Conservation (phyloP, 2,329 filamentous ascomycete species). For the Orbilia blumenaviensis region DNA sequence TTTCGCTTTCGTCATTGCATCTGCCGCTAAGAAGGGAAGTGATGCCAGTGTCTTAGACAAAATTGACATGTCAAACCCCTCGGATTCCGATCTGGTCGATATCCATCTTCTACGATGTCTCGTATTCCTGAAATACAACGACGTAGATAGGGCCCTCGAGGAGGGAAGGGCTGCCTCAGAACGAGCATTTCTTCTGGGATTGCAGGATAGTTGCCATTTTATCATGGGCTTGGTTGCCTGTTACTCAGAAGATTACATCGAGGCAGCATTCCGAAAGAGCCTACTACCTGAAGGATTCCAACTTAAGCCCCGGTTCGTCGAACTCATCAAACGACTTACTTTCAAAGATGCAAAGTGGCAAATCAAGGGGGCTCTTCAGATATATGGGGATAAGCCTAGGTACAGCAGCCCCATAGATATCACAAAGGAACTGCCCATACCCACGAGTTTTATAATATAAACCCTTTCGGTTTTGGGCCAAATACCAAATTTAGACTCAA, state of each 20-base stretch:
- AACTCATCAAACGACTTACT: constrained; percentile 25
- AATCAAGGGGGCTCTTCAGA: constrained; percentile 1
- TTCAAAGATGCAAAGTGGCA: constrained; percentile 41
- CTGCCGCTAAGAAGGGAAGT: not conserved
- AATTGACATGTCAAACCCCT: constrained; percentile 37
- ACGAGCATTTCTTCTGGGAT: constrained; percentile 9
- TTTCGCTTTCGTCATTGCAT: constrained; percentile 21
- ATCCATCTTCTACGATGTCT: constrained; percentile 28
- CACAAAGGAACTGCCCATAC: constrained; percentile 37
- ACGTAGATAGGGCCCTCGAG: constrained; percentile 23
- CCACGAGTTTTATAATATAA: constrained; percentile 7
- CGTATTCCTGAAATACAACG: constrained; percentile 31
- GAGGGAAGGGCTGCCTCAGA: constrained; percentile 34
- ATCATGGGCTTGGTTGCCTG: constrained; percentile 40
- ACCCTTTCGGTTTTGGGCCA: not conserved
- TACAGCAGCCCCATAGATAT: constrained; percentile 28
- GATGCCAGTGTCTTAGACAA: constrained; percentile 25
- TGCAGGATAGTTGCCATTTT: constrained; percentile 30
- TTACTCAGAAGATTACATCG: constrained; percentile 39
- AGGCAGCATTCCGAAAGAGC: constrained; percentile 29
- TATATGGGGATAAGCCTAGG: constrained; percentile 16
- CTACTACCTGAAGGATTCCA: constrained; percentile 29
- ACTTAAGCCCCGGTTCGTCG: constrained; percentile 15
- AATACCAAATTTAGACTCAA: too few species aligned
- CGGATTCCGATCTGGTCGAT: constrained; percentile 33